These are phyloP conservation scores for Rhazya stricta DNA, from an alignment of 257 asterid genomes.

Conservation along the genomic window DNA sequence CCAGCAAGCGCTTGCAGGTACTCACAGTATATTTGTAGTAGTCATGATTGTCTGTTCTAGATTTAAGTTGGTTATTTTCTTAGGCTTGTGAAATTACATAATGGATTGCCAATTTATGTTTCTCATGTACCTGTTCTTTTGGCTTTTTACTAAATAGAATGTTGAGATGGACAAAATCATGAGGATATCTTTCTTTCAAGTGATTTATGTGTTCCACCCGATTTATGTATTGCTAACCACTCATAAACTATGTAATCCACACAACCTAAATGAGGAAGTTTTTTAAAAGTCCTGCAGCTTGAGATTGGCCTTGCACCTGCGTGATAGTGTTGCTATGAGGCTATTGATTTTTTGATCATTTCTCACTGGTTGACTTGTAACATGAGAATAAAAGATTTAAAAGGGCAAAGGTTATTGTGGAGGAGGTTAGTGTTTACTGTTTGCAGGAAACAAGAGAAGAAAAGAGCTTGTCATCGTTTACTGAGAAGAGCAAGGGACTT, in stretches of 20 bases:
- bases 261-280: neutral
- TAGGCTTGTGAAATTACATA: neutral
- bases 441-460: neutral
- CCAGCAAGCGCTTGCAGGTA: constrained; percentile 79
- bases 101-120: neutral
- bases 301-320: neutral
- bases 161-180: neutral
- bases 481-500: neutral
- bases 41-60: neutral
- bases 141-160: neutral
- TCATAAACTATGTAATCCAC: neutral
- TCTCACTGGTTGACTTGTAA: neutral
- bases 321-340: neutral
- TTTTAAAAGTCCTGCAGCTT: neutral
- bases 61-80: neutral
- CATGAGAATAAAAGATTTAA: neutral
- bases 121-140: neutral
- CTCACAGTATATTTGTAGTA: neutral
- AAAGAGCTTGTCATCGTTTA: neutral
- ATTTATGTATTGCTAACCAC: neutral
- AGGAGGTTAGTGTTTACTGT: neutral
- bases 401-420: neutral
- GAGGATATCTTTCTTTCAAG: neutral
- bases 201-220: neutral
- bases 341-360: neutral